Evolutionary conservation across 257 asterid species (phyloP), one percentile per base, ranked within the genome.

Genomic region (Misopates orontium): DNA sequence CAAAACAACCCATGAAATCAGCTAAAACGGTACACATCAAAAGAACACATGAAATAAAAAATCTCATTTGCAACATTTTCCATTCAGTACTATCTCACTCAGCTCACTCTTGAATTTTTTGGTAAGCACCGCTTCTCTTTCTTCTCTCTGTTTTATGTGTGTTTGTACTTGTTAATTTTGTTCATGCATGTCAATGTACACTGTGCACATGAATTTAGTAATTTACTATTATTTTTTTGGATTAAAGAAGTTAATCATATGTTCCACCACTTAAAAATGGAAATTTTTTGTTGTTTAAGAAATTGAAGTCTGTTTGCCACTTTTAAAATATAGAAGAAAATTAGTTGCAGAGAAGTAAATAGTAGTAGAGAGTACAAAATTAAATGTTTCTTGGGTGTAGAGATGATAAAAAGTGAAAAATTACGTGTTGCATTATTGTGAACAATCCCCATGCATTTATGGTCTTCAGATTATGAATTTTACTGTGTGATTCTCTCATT

Each of bases 1-100:
- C 53, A 60, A 22, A 75, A 62, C 64, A 61, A 23, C 42, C 73
- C 73, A 67, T 65, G 66, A 70, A 66, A 55, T 75, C 76, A 71
- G 73, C 80, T 39, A 60, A 60, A 75, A n/a, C 1, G 45, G 19
- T 17, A 44, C 61, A 68, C 56, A 65, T 58, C 56, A 56, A 47
- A 60, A 66, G 4, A 39, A 53, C 51, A 17, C 69, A 54, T 39
- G 60, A 50, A 73, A 60, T 6, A 60, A 19, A 24, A 55, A 44
- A 23, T 10, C 23, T 41, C 41, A 18, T 14, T 5, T 8, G 7
- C 13, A n/a, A 60, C 15, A 10, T 31, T 19, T 48, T 17, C 61
- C 16, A 14, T 20, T 56, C 60, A 16, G 14, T 23, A 28, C 36
- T 28, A 12, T 19, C 40, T 14, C n/a, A 14, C 25, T 39, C 41